These are phyloP conservation scores for Mrakia frigida DNA, from an alignment of 768 basidiomycete species.

Conservation along the genomic window DNA sequence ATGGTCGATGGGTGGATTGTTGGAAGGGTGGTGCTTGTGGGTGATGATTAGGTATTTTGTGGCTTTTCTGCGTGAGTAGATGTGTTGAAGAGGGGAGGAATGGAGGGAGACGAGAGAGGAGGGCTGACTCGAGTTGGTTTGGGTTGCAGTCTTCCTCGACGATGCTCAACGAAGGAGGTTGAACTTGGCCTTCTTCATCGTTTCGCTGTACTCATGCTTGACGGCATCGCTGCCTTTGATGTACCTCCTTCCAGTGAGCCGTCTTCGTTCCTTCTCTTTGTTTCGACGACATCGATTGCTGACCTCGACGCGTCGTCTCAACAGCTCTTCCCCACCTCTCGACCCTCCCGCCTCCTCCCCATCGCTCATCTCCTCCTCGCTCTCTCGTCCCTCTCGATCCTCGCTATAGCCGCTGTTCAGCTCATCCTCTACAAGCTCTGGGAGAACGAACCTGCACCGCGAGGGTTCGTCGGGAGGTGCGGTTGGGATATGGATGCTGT, in stretches of 20 bases:
- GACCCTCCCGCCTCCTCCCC: background rate
- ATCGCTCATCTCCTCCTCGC: background rate
- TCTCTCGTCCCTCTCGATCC: constrained; percentile 3
- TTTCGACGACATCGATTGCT: background rate
- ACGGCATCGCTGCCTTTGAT: background rate
- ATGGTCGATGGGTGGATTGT: background rate
- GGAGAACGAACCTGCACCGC: background rate
- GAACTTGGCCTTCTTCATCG: constrained; percentile 21
- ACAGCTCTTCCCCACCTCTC: background rate
- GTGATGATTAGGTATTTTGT: constrained; percentile 17
- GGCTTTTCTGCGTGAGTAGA: constrained; percentile 15
- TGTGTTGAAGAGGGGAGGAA: too few species aligned
- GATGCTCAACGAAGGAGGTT: background rate
- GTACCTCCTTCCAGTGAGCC: background rate
- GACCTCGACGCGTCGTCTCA: background rate
- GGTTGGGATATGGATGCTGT: constrained; percentile 16
- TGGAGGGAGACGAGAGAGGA: background rate
- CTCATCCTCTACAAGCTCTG: constrained; percentile 14
- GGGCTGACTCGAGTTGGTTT: background rate
- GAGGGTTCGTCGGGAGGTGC: constrained; percentile 16
- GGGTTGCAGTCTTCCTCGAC: background rate
- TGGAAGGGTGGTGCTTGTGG: background rate
- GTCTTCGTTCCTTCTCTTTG: background rate
- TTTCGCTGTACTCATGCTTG: constrained; percentile 2
- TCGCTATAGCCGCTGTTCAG: constrained; percentile 9